Evolutionary conservation across 2,329 filamentous ascomycete genomes (phyloP).

Genomic region (Intubia oerlemansii): DNA sequence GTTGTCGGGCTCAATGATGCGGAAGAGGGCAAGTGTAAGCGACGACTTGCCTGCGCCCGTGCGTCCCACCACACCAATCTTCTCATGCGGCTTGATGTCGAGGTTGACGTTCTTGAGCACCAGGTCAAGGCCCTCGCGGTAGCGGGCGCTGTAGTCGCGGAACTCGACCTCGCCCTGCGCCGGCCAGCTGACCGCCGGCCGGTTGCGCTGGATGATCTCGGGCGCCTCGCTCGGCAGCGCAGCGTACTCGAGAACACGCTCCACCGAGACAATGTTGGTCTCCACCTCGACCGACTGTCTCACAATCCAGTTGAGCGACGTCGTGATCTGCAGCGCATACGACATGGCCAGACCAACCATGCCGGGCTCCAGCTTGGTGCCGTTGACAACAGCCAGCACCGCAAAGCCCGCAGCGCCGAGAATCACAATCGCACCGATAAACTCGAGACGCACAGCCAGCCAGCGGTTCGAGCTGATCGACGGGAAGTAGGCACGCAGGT

Average conservation of each 20-base stretch:
- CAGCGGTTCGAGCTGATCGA: constrained; percentile 88
- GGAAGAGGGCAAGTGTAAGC: constrained; percentile 77
- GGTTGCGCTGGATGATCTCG: constrained; percentile 73
- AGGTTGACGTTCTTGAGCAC: constrained; percentile 86
- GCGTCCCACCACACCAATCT: constrained; percentile 90
- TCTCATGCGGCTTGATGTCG: constrained; percentile 87
- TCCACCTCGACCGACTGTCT: constrained; percentile 98
- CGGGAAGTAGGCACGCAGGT: constrained; percentile 84
- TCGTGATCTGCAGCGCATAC: constrained; percentile 90
- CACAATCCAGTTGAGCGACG: constrained; percentile 97
- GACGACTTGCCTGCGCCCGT: constrained; percentile 95
- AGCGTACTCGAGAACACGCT: constrained; percentile 92
- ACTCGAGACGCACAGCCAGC: constrained; percentile 86
- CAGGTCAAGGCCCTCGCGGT: constrained; percentile 72
- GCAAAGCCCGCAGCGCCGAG: constrained; percentile 65
- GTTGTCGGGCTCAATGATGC: constrained; percentile 72
- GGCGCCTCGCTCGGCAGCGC: constrained; percentile 79
- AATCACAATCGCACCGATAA: constrained; percentile 88
- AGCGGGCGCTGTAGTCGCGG: constrained; percentile 83
- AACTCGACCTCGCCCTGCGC: constrained; percentile 74
- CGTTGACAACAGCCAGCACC: constrained; percentile 55
- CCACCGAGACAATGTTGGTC: constrained; percentile 98
- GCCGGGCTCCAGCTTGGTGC: constrained; percentile 43
- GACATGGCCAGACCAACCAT: constrained; percentile 88
- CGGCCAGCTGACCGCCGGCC: constrained; percentile 82